Percentiles rank a stretch among this genome's conserved stretches.
These are phyloP conservation scores for Ophiocordyceps sinensis DNA, from an alignment of 2,329 filamentous ascomycete species.

Conservation along the genomic window DNA sequence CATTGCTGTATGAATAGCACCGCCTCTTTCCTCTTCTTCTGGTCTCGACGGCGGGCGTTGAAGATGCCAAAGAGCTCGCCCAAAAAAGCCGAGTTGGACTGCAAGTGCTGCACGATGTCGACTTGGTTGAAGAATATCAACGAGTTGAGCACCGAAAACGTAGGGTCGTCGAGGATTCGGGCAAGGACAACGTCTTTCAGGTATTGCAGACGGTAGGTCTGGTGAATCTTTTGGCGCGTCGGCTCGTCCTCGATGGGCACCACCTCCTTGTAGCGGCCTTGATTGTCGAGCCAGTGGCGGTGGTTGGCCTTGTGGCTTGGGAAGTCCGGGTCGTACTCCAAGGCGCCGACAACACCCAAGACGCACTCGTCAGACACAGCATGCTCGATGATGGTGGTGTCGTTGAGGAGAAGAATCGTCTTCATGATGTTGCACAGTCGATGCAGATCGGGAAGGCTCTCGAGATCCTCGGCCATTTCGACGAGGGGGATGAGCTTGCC, in stretches of 20 bases:
- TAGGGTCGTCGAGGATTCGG: slow-evolving; percentile 90
- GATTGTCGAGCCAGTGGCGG: slow-evolving; percentile 77
- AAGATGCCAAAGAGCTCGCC: slow-evolving; percentile 84
- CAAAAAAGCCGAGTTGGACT: slow-evolving; percentile 63
- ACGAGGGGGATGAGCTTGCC: slow-evolving; percentile 75
- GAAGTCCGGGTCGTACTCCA: slow-evolving; percentile 97
- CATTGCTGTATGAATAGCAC: slow-evolving; percentile 96
- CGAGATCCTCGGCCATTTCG: slow-evolving; percentile 77
- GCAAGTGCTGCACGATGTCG: slow-evolving; percentile 92
- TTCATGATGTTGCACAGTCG: slow-evolving; percentile 97
- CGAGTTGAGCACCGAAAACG: slow-evolving; percentile 92
- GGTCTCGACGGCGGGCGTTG: slow-evolving; percentile 44
- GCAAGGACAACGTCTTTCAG: slow-evolving; percentile 97
- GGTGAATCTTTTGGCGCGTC: slow-evolving; percentile 83
- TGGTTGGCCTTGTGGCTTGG: slow-evolving; percentile 96
- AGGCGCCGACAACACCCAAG: slow-evolving; percentile 80
- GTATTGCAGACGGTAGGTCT: slow-evolving; percentile 91
- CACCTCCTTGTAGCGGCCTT: slow-evolving; percentile 89
- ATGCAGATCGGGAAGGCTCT: slow-evolving; percentile 76
- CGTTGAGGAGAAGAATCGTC: slow-evolving; percentile 83
- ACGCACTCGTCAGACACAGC: slow-evolving; percentile 83
- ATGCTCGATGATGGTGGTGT: slow-evolving; percentile 86
- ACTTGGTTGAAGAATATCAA: slow-evolving; percentile 99
- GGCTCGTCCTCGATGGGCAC: slow-evolving; percentile 74
- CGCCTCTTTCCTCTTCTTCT: slow-evolving; percentile 75